Evolutionary conservation across 768 basidiomycete genomes (phyloP), one percentile per base, ranked within the genome.

Genomic region (Asterophora parasitica): DNA sequence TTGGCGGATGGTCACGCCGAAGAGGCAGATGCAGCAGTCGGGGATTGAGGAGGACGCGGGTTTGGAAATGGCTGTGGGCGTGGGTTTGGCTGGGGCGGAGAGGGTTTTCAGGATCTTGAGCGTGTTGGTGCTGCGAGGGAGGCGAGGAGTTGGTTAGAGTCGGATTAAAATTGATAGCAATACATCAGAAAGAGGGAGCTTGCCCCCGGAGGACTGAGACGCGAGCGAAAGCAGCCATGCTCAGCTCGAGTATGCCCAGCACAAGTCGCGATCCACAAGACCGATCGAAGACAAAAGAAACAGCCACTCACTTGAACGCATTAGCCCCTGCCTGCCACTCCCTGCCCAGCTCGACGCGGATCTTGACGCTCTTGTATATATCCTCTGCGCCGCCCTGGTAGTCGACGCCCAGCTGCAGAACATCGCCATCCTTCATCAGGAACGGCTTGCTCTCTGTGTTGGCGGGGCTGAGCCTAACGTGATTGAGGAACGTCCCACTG

Each of bases 371-470:
- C 70, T 96, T 88, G 67, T 95, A 97, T 44, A 95, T 92, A 65
- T 97, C 94, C 71, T 97, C 93, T 6, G 89, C 82, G 0, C 95
- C 95, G 5, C 95, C 95, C 65, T 97, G 94, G 67, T 96, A 99
- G 63, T 98, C 94, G 20, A 98, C 92, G 2, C 95, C 94, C 0
- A 97, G 81, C 67, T 97, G 95, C 15, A 98, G 68, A 23, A 97
- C 78, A 68, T 97, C 94, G 1, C 95, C 95, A 52, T 97, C 94
- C 67, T 88, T 91, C 57, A 97, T 73, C 52, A 79, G 79, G 50
- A 76, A 83, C 0, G 91, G 79, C 32, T 82, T 71, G 4, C 83
- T 87, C 63, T 95, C 94, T 6, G 80, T 77, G 40, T 86, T 87
- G 9, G 94, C 92, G 0, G 84, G 74, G 31, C 83, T 83, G n/a